phyloP scores from a whole-genome alignment of 352 stramenopile species.

The Blastocystis sp. region DNA sequence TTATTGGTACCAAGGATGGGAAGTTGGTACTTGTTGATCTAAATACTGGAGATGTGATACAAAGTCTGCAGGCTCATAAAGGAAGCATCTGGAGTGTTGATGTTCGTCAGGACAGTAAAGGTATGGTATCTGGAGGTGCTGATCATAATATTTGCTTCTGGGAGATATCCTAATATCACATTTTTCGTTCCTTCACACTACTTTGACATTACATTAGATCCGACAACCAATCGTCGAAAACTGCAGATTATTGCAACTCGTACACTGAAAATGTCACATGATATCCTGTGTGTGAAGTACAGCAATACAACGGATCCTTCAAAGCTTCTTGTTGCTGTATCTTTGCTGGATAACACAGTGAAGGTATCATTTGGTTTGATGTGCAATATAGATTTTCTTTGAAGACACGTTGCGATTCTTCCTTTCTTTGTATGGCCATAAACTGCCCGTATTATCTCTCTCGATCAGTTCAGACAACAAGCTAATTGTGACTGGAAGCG shows the following conservation, averaged over 20 bases:
- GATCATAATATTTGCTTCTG: slow-evolving; percentile 98
- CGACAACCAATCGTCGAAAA: slow-evolving; percentile 68
- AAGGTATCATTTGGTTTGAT: slow-evolving; percentile 75
- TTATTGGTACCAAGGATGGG: slow-evolving; percentile 86
- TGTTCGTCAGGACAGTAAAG: slow-evolving; percentile 80
- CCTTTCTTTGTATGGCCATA: slow-evolving; percentile 95
- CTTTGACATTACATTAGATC: slow-evolving; percentile 61
- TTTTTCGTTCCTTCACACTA: neutral
- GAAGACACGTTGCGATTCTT: slow-evolving; percentile 99
- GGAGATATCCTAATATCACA: slow-evolving; percentile 73
- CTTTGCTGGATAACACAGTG: slow-evolving; percentile 89
- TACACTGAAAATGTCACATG: slow-evolving; percentile 95
- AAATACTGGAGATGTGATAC: slow-evolving; percentile 84
- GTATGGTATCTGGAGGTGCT: slow-evolving; percentile 86
- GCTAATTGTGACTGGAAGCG: slow-evolving; percentile 90
- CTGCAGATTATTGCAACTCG: slow-evolving; percentile 85
- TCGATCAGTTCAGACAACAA: slow-evolving; percentile 92
- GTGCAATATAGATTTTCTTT: slow-evolving; percentile 76
- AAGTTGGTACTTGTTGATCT: slow-evolving; percentile 76
- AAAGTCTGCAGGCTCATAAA: slow-evolving; percentile 79
- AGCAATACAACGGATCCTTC: slow-evolving; percentile 72
- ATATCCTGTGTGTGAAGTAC: slow-evolving; percentile 93
- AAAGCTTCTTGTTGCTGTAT: slow-evolving; percentile 79
- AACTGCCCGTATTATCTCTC: slow-evolving; percentile 92
- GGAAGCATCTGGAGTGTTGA: slow-evolving; percentile 93